Evolutionary conservation across 306 rosid species (phyloP).

Genomic region (Cucurbita pepo): DNA sequence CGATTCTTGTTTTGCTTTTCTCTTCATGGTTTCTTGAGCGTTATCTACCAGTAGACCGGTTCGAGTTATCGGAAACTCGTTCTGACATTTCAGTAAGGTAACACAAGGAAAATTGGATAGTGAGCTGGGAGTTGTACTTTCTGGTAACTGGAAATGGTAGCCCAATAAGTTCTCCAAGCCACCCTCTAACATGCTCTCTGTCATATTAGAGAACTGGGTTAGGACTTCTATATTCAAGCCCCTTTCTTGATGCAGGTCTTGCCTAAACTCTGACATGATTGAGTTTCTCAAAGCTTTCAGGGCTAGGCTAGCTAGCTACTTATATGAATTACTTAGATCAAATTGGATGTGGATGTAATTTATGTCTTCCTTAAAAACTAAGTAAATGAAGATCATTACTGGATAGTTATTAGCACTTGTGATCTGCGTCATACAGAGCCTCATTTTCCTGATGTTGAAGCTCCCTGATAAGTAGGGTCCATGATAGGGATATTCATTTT

Average conservation of each 20-base stretch:
- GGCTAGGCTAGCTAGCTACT: not conserved
- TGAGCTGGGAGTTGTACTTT: not conserved
- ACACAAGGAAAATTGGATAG: not conserved
- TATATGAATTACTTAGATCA: not conserved
- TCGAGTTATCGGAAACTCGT: not conserved
- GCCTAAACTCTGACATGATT: slow-evolving; percentile 9
- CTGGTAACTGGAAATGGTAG: slow-evolving; percentile 6
- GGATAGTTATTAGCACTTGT: not conserved
- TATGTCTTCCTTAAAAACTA: slow-evolving; percentile 18
- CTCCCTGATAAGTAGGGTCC: slow-evolving; percentile 14
- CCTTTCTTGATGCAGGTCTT: slow-evolving; percentile 4
- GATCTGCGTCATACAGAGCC: not conserved
- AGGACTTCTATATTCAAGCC: not conserved
- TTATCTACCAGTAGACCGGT: not conserved
- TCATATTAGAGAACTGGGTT: not conserved
- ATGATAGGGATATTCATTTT: slow-evolving; percentile 4
- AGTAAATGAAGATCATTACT: slow-evolving; percentile 4
- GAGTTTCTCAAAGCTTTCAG: not conserved
- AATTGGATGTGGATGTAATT: slow-evolving; percentile 3
- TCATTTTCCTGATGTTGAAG: slow-evolving; percentile 12
- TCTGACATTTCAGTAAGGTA: not conserved
- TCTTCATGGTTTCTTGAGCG: not conserved
- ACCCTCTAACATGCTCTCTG: not conserved
- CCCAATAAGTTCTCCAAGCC: slow-evolving; percentile 8
- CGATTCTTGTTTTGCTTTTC: not conserved